Evolutionary conservation across 169 alveolate genomes (phyloP).

Genomic region (Eimeria acervulina): DNA sequence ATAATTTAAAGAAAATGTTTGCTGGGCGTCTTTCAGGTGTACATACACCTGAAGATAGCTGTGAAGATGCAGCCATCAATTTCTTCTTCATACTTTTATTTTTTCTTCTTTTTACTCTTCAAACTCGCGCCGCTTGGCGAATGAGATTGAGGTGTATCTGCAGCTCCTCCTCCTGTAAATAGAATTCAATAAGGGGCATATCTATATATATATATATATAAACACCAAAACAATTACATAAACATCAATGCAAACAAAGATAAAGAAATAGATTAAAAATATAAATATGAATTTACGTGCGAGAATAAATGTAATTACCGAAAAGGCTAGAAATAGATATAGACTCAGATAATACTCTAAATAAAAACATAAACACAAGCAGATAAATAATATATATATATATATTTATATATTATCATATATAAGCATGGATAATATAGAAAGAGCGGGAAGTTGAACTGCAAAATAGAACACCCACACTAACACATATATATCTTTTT

Average conservation of each 20-base stretch:
- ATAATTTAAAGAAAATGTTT: no score
- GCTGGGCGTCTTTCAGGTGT: neutral
- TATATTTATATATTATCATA: neutral
- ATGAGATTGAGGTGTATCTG: no score
- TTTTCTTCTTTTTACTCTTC: neutral
- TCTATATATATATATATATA: no score
- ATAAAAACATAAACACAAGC: neutral
- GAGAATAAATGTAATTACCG: neutral
- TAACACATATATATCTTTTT: no score
- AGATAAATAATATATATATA: neutral
- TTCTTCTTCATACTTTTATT: no score
- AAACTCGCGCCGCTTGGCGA: slow-evolving; percentile 44
- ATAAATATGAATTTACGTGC: neutral
- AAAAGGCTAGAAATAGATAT: no score
- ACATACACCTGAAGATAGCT: neutral
- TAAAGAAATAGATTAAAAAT: no score
- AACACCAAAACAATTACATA: no score
- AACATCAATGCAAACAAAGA: no score
- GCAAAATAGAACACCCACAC: no score
- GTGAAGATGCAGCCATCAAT: neutral
- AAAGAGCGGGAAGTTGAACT: neutral
- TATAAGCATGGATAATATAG: neutral
- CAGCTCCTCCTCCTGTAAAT: no score
- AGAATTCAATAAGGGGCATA: no score
- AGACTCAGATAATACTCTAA: neutral